These are phyloP conservation scores for Blastobotrys niveus DNA, from an alignment of 1,139 yeast species.

Conservation along the genomic window DNA sequence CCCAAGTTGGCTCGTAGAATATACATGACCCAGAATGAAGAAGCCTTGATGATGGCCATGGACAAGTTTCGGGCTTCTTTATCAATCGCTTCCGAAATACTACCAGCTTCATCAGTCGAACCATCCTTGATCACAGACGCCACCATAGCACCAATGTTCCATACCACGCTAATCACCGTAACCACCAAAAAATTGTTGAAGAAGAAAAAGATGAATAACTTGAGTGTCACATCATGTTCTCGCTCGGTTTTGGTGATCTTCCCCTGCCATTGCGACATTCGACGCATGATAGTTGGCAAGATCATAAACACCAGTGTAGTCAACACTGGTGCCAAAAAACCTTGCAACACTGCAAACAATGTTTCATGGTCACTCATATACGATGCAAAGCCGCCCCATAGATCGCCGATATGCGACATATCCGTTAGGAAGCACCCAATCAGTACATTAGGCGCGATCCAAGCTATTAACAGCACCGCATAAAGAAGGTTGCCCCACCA, in stretches of 20 bases:
- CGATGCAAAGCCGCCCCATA: constrained; percentile 34
- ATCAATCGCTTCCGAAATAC: constrained; percentile 9
- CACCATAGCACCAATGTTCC: constrained; percentile 36
- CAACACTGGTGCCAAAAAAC: constrained; percentile 37
- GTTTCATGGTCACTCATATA: constrained; percentile 30
- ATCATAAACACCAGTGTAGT: constrained; percentile 35
- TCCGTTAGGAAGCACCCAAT: constrained; percentile 39
- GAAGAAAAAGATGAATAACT: constrained; percentile 37
- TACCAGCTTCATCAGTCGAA: constrained; percentile 16
- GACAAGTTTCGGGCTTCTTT: constrained; percentile 29
- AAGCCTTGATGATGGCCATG: constrained; percentile 36
- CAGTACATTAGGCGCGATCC: constrained; percentile 41
- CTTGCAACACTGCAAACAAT: constrained; percentile 37
- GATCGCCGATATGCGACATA: constrained; percentile 34
- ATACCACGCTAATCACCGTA: constrained; percentile 37
- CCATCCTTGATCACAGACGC: constrained; percentile 24
- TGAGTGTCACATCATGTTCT: constrained; percentile 37
- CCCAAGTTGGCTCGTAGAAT: constrained; percentile 35
- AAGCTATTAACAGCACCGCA: constrained; percentile 29
- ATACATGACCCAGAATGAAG: constrained; percentile 42
- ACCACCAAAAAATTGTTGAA: constrained; percentile 37
- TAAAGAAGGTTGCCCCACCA: constrained; percentile 35
- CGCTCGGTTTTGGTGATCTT: constrained; percentile 35
- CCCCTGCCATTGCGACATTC: constrained; percentile 38
- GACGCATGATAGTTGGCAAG: constrained; percentile 36